A percentile compares a stretch with the other conserved stretches of the same genome.
These are phyloP conservation scores for Mortierella sp. DNA, from an alignment of 371 early-diverging fungal genomes.

Conservation along the genomic window DNA sequence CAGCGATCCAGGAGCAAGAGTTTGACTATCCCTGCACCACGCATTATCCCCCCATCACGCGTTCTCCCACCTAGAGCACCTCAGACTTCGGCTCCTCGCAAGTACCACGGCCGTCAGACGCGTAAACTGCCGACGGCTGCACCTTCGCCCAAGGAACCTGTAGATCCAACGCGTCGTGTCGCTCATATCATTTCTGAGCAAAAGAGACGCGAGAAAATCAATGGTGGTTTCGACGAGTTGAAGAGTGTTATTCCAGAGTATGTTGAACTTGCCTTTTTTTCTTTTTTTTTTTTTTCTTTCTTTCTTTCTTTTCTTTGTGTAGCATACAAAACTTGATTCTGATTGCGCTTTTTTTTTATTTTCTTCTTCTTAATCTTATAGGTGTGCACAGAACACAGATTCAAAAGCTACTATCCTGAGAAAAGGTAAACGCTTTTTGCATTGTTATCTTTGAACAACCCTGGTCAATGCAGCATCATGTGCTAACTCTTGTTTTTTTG, in stretches of 20 bases:
- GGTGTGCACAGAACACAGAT: constrained; percentile 50
- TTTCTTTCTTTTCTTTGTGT: not conserved
- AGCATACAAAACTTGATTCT: too few species aligned
- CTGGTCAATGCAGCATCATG: not conserved
- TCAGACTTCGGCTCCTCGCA: constrained; percentile 51
- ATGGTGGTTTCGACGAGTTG: constrained; percentile 60
- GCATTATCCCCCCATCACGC: constrained; percentile 48
- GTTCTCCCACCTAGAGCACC: constrained; percentile 38
- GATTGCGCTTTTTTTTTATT: not conserved
- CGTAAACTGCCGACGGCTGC: constrained; percentile 34
- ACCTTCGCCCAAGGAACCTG: constrained; percentile 23
- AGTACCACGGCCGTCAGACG: constrained; percentile 52
- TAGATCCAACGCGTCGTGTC: constrained; percentile 55
- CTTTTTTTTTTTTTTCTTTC: constrained; percentile 2
- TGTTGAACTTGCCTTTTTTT: not conserved
- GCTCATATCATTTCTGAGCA: constrained; percentile 62
- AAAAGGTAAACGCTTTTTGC: constrained; percentile 26
- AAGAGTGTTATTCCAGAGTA: constrained; percentile 58
- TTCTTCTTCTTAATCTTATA: not conserved
- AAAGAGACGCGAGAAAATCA: constrained; percentile 60
- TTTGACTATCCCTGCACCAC: constrained; percentile 41
- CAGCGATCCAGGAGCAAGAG: constrained; percentile 44
- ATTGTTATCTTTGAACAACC: not conserved
- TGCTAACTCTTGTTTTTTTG: not conserved
- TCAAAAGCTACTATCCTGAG: constrained; percentile 51